Base-by-base conservation (phyloP, 352 stramenopile genomes). In the Thalassiosira mediterranea region DNA sequence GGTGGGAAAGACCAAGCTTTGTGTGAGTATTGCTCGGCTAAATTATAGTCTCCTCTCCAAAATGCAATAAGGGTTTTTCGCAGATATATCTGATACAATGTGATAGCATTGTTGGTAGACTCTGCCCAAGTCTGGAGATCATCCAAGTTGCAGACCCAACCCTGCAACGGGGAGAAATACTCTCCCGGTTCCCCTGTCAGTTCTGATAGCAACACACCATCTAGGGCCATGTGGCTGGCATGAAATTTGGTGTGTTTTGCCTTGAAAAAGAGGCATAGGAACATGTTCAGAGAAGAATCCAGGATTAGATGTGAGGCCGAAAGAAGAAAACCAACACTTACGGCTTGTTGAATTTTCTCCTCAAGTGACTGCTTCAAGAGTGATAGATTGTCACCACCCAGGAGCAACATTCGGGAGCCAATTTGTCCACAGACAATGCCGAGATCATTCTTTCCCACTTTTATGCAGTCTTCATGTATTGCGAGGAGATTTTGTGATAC, bases 301-400 rank as follows among this genome's bases (percentile, higher is more conserved):
- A 44, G 37, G 15, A 15, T 8, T 15, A 44, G 8, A 44, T 15
- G 15, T 8, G 37, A 8, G 15, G 37, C 15, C 8, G 8, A 44
- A 44, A 44, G 37, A 44, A 8, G 15, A 8, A 15, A 8, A 44
- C 37, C 37, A 44, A 15, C 37, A 44, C 8, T 42, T 13, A 42
- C 13, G 13, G 34, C 34, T 13, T 5, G 34, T 17, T 52, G 7
- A 7, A 52, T 17, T 17, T 46, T 40, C 31, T 70, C 44, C 25
- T 42, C 26, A n/a, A 25, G 42, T 29, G 42, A 25, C 31, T 70
- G 29, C 1, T 52, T 23, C 1, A 61, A 25, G 11, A 71, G 8
- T 23, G 61, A 71, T 13, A 71, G 49, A 23, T 71, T 29, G 19
- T 71, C 47, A n/a, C 61, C 61, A 3, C 47, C 46, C 17, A 71